Conservation (phyloP, 257 asterid species). For the Jacaranda mimosifolia region DNA sequence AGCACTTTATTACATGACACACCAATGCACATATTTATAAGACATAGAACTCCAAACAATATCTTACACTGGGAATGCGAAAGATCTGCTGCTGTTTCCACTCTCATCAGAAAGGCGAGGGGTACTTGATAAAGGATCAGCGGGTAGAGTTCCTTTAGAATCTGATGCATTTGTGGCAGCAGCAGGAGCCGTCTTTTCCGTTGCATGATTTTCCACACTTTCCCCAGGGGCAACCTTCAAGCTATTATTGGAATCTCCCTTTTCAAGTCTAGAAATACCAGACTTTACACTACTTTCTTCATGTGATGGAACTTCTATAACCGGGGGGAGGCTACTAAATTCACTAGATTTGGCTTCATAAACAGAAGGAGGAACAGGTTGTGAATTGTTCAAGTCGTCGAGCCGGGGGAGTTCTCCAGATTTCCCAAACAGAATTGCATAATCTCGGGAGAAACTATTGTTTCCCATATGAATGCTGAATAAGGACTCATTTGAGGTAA, state of each 20-base stretch:
- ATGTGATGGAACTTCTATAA: constrained; percentile 54
- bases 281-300: constrained; percentile 45
- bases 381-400: constrained; percentile 47
- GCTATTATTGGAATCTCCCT: constrained; percentile 35
- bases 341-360: constrained; percentile 50
- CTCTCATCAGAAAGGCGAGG: constrained; percentile 64
- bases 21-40: not conserved
- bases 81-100: constrained; percentile 52
- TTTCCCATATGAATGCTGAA: constrained; percentile 91
- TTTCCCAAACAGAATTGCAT: constrained; percentile 35
- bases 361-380: no score
- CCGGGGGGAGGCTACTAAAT: constrained; percentile 55
- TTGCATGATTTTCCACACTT: constrained; percentile 23
- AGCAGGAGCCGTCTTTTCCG: constrained; percentile 39
- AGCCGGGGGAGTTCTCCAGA: constrained; percentile 59
- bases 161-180: constrained; percentile 32
- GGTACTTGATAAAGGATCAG: constrained; percentile 33
- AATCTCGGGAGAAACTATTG: constrained; percentile 69
- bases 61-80: constrained; percentile 74
- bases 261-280: constrained; percentile 35
- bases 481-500: constrained; percentile 81
- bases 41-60: not conserved
- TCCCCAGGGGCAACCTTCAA: constrained; percentile 18
- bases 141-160: constrained; percentile 24
- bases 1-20: not conserved